phyloP scores from a whole-genome alignment of 106 monocot genomes.

The Phalaenopsis equestris region DNA sequence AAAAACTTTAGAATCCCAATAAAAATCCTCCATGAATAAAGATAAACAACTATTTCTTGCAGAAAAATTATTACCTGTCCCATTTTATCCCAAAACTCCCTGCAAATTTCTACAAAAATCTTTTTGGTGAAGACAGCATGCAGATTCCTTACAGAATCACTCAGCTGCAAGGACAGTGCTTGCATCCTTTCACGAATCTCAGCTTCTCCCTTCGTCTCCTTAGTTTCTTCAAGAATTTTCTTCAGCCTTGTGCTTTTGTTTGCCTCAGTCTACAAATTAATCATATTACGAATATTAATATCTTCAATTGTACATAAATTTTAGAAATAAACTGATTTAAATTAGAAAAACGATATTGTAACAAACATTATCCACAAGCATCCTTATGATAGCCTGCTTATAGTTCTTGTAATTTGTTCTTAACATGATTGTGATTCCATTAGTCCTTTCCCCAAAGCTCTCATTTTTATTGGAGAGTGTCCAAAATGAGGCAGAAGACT shows the following conservation, averaged over 20 bases:
- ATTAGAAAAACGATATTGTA: not conserved
- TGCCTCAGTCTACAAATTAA: conserved; percentile 43
- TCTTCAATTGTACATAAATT: not conserved
- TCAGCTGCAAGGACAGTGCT: conserved; percentile 45
- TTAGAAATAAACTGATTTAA: not conserved
- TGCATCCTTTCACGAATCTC: conserved; percentile 90
- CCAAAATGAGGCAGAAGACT: conserved; percentile 50
- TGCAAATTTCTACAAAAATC: conserved; percentile 76
- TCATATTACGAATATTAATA: not conserved
- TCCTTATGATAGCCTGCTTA: conserved; percentile 74
- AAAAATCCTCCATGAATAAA: no score
- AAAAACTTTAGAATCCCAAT: not conserved
- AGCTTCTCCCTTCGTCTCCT: conserved; percentile 62
- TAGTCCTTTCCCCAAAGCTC: conserved; percentile 74
- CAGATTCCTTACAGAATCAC: conserved; percentile 54
- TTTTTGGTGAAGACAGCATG: conserved; percentile 64
- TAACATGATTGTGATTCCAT: conserved; percentile 58
- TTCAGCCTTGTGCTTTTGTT: conserved; percentile 69
- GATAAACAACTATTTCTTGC: not conserved
- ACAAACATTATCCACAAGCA: conserved; percentile 74
- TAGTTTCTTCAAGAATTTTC: conserved; percentile 78
- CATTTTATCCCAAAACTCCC: conserved; percentile 77
- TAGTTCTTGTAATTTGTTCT: conserved; percentile 91
- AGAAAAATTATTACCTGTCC: conserved; percentile 56
- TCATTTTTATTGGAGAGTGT: conserved; percentile 31